Conservation (phyloP, 768 basidiomycete genomes). For the Lentinula edodes region DNA sequence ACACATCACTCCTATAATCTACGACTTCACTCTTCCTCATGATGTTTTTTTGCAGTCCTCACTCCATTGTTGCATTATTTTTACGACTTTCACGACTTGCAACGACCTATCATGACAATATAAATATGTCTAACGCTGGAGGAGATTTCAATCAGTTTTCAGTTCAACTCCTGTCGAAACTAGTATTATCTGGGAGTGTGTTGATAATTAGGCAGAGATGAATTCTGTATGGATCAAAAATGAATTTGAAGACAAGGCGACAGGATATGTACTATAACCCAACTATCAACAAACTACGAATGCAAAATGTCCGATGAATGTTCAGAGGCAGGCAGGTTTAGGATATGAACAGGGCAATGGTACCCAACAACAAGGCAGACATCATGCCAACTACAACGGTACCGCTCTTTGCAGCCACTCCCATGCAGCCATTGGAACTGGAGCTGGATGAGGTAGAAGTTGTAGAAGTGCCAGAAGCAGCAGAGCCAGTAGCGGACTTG, state of each 20-base stretch:
- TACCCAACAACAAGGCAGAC: neutral
- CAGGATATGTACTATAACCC: neutral
- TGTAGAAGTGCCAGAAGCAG: neutral
- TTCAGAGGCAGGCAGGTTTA: neutral
- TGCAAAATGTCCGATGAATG: neutral
- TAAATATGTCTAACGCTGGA: neutral
- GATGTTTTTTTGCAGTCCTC: neutral
- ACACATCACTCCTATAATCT: neutral
- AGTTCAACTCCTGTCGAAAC: too few relatives aligned
- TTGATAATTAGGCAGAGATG: neutral
- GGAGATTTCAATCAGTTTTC: too few relatives aligned
- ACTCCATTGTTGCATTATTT: neutral
- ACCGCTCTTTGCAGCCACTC: neutral
- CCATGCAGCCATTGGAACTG: neutral
- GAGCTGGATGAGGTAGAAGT: neutral
- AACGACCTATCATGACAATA: neutral
- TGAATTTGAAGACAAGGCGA: neutral
- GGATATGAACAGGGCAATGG: neutral
- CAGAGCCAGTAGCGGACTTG: neutral
- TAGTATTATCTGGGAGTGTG: too few relatives aligned
- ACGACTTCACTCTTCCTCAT: neutral
- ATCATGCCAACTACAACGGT: slow-evolving; percentile 3
- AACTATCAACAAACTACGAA: neutral
- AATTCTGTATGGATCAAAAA: neutral
- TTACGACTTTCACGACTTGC: slow-evolving; percentile 1